Conservation (phyloP, 2,329 filamentous ascomycete species). For the Monascus ruber region DNA sequence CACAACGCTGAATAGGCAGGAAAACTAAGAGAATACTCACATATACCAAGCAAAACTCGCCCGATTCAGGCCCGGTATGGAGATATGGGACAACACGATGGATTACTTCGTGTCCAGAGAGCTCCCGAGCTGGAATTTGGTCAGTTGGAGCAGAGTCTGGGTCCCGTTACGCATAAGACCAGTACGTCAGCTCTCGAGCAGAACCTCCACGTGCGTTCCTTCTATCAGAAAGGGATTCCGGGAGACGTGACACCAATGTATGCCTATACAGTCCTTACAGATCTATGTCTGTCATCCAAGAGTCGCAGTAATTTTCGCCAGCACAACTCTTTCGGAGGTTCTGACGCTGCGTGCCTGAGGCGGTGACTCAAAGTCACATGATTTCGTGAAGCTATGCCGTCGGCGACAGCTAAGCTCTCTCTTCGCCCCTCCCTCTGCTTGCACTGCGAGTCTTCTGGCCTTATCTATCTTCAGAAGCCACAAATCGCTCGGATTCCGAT, state of each 20-base stretch:
- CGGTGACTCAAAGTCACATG: constrained; percentile 23
- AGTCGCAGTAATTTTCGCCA: too few species aligned
- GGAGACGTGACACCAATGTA: too few species aligned
- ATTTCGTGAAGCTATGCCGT: background rate
- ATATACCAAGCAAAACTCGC: constrained; percentile 14
- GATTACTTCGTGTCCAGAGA: constrained; percentile 1
- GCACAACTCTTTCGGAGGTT: too few species aligned
- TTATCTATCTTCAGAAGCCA: too few species aligned
- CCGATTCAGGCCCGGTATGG: constrained; percentile 15
- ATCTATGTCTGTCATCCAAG: too few species aligned
- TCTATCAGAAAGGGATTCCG: too few species aligned
- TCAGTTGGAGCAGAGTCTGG: constrained; percentile 12
- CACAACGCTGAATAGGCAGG: background rate
- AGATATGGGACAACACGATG: constrained; percentile 20
- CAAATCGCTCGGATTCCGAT: too few species aligned
- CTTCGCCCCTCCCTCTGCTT: too few species aligned
- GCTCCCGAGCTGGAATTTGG: too few species aligned
- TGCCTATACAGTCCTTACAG: too few species aligned
- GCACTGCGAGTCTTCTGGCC: too few species aligned
- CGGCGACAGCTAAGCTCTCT: background rate
- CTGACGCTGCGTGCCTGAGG: constrained; percentile 1
- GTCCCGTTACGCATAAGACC: constrained; percentile 14
- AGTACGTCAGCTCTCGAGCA: background rate
- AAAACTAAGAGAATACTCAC: constrained; percentile 14
- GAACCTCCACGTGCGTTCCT: too few species aligned